phyloP scores from a whole-genome alignment of 306 rosid genomes.

The Quercus ilex region DNA sequence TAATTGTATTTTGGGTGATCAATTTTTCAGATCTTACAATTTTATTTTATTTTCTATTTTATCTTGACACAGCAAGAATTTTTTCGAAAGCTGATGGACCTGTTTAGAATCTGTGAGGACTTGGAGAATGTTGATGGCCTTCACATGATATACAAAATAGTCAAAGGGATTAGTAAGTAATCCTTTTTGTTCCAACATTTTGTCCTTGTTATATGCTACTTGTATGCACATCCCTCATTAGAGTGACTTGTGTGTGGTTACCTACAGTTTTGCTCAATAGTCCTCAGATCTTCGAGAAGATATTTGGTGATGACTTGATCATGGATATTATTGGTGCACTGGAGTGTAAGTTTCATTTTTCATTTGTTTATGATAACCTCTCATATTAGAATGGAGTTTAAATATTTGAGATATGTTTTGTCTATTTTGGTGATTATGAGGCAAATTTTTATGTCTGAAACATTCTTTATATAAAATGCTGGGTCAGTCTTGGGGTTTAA shows the following conservation, averaged over 20 bases:
- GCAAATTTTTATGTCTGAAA: neutral
- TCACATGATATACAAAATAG: conserved; percentile 90
- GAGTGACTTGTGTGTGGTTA: conserved; percentile 3
- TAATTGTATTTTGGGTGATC: neutral
- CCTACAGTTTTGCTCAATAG: conserved; percentile 85
- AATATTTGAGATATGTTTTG: neutral
- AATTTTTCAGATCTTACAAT: neutral
- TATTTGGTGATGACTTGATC: conserved; percentile 76
- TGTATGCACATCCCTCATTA: conserved; percentile 5
- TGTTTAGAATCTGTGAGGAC: conserved; percentile 77
- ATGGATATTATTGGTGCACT: conserved; percentile 87
- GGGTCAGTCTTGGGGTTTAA: neutral
- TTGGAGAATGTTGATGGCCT: conserved; percentile 78
- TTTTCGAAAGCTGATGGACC: conserved; percentile 71
- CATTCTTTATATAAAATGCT: neutral
- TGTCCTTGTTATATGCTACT: conserved; percentile 4
- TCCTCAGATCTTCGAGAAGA: conserved; percentile 77
- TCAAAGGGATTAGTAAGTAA: conserved; percentile 86
- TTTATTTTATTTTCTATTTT: neutral
- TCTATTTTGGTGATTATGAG: neutral
- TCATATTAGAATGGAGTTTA: neutral
- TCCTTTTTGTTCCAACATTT: conserved; percentile 13
- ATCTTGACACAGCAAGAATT: conserved; percentile 67
- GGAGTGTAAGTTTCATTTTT: conserved; percentile 68
- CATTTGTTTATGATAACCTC: neutral